Percentiles rank a stretch among this genome's conserved stretches.
phyloP scores from a whole-genome alignment of 306 rosid genomes.

The Cicer arietinum region DNA sequence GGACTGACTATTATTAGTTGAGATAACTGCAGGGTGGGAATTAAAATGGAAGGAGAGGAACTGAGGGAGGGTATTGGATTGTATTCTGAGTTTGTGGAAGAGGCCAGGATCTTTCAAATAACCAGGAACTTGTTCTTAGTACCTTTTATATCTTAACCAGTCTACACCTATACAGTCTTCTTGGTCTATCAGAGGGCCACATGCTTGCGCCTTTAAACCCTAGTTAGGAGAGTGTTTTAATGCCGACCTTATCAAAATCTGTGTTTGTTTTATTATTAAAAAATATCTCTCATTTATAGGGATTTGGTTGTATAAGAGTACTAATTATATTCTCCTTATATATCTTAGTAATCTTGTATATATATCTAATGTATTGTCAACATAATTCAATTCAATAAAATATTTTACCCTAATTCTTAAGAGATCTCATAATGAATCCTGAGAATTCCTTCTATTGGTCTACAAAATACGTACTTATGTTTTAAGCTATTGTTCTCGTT shows the following conservation, averaged over 20 bases:
- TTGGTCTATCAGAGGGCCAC: conserved; percentile 3
- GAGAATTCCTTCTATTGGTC: conserved; percentile 21
- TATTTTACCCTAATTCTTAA: no score
- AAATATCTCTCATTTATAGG: no score
- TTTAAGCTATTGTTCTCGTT: conserved; percentile 19
- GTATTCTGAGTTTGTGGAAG: background rate
- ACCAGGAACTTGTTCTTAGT: background rate
- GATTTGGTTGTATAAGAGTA: no score
- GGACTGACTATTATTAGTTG: background rate
- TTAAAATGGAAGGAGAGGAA: background rate
- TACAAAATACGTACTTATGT: background rate
- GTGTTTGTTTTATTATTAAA: no score
- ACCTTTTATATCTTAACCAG: background rate
- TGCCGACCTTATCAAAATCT: background rate
- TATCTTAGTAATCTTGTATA: no score
- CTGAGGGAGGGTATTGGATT: conserved; percentile 12
- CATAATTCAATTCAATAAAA: no score
- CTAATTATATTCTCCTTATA: no score
- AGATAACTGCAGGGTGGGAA: background rate
- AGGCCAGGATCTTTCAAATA: conserved; percentile 1
- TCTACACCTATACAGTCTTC: background rate
- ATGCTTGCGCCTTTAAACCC: background rate
- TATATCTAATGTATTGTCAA: no score
- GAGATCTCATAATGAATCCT: conserved; percentile 28
- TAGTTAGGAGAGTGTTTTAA: conserved; percentile 3